A percentile compares a stretch with the other conserved stretches of the same genome.
phyloP scores from a whole-genome alignment of 1,139 yeast genomes.

The Spencermartinsiella ligniputridi region DNA sequence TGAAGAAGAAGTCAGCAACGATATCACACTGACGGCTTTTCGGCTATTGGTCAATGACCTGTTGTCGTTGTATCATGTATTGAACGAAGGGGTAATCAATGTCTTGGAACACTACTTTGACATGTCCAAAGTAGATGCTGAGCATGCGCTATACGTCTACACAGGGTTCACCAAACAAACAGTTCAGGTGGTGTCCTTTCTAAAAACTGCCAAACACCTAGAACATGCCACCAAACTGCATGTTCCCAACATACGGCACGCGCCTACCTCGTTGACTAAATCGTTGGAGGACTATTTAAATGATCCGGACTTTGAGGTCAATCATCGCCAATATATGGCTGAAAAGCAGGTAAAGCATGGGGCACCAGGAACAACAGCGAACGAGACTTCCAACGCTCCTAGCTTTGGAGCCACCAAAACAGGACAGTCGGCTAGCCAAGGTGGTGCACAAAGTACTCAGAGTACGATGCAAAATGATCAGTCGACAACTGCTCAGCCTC shows the following conservation, averaged over 20 bases:
- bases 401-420: neutral
- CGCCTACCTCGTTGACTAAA: slow-evolving; percentile 87
- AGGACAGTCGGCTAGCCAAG: slow-evolving; percentile 4
- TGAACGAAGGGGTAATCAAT: slow-evolving; percentile 94
- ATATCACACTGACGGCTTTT: slow-evolving; percentile 77
- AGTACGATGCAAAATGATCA: neutral
- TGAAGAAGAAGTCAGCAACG: slow-evolving; percentile 72
- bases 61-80: slow-evolving; percentile 74
- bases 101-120: slow-evolving; percentile 92
- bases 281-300: slow-evolving; percentile 83
- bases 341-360: slow-evolving; percentile 48
- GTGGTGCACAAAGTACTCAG: slow-evolving; percentile 2
- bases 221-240: slow-evolving; percentile 83
- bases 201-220: slow-evolving; percentile 83
- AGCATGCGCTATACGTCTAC: slow-evolving; percentile 77
- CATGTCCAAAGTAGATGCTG: slow-evolving; percentile 81
- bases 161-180: slow-evolving; percentile 84
- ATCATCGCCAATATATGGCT: slow-evolving; percentile 70
- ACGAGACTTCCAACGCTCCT: slow-evolving; percentile 23
- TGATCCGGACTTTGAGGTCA: slow-evolving; percentile 79
- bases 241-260: slow-evolving; percentile 95
- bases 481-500: slow-evolving; percentile 4
- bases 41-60: slow-evolving; percentile 83
- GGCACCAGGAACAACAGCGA: slow-evolving; percentile 23
- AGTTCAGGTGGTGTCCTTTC: slow-evolving; percentile 77